A percentile compares a stretch with the other conserved stretches of the same genome.
Evolutionary conservation across 1,284 basidiomycete species (phyloP).

Genomic region (Ustilago bromivora): DNA sequence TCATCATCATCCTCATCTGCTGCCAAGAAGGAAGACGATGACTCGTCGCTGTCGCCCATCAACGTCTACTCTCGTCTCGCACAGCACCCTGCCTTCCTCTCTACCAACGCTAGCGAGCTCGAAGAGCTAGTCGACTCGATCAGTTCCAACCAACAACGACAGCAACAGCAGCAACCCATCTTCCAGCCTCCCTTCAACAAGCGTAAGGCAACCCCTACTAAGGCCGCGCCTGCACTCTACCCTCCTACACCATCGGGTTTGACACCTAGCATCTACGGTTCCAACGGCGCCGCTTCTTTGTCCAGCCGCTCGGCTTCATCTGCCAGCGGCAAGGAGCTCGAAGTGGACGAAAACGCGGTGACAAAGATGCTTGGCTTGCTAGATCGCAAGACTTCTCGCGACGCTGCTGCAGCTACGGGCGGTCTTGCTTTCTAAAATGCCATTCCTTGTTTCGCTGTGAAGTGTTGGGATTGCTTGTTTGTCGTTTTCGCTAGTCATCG

Average conservation of each 20-base stretch:
- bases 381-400: slow-evolving; percentile 45
- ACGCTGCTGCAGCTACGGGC: slow-evolving; percentile 18
- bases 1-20: slow-evolving; percentile 27
- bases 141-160: slow-evolving; percentile 27
- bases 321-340: slow-evolving; percentile 30
- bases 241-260: slow-evolving; percentile 23
- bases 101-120: slow-evolving; percentile 56
- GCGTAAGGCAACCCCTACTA: slow-evolving; percentile 27
- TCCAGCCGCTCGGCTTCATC: slow-evolving; percentile 18
- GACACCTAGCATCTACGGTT: slow-evolving; percentile 43
- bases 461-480: neutral
- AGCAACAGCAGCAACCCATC: slow-evolving; percentile 17
- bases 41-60: slow-evolving; percentile 54
- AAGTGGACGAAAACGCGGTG: slow-evolving; percentile 57
- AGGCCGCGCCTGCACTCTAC: slow-evolving; percentile 24
- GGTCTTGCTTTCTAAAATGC: slow-evolving; percentile 23
- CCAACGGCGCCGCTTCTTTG: slow-evolving; percentile 22
- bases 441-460: neutral
- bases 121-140: slow-evolving; percentile 63
- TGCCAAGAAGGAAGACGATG: slow-evolving; percentile 24
- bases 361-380: slow-evolving; percentile 54
- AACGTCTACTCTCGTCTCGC: slow-evolving; percentile 59
- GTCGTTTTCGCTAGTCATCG: neutral
- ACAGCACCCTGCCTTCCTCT: slow-evolving; percentile 61
- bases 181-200: slow-evolving; percentile 35